Evolutionary conservation across 805 yeast genomes (phyloP).

Genomic region (Wickerhamomyces ciferrii): DNA sequence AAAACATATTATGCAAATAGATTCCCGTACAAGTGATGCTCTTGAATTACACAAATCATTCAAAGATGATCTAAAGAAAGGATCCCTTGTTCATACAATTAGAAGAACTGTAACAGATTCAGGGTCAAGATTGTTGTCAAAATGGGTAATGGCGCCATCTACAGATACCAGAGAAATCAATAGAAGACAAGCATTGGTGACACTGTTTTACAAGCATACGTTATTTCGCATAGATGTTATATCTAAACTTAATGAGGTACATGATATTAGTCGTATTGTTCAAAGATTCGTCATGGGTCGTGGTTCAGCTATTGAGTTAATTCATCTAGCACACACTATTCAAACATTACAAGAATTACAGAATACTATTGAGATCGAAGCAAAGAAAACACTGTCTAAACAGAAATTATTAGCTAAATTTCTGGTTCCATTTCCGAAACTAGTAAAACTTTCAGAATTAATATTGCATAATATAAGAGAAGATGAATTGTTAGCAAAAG

Average conservation of each 20-base stretch:
- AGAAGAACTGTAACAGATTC: slow-evolving; percentile 73
- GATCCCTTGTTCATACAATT: slow-evolving; percentile 67
- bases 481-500: slow-evolving; percentile 24
- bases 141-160: slow-evolving; percentile 82
- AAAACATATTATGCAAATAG: slow-evolving; percentile 63
- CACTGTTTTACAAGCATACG: slow-evolving; percentile 30
- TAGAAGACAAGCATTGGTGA: slow-evolving; percentile 49
- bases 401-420: slow-evolving; percentile 21
- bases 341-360: slow-evolving; percentile 26
- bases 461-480: slow-evolving; percentile 39
- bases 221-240: slow-evolving; percentile 27
- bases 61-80: slow-evolving; percentile 50
- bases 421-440: slow-evolving; percentile 29
- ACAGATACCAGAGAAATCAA: slow-evolving; percentile 50
- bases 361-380: slow-evolving; percentile 5
- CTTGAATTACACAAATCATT: slow-evolving; percentile 64
- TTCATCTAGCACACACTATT: slow-evolving; percentile 38
- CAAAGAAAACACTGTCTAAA: slow-evolving; percentile 20
- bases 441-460: slow-evolving; percentile 33
- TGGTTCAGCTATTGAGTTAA: slow-evolving; percentile 38
- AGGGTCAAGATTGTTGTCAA: slow-evolving; percentile 73
- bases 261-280: slow-evolving; percentile 56
- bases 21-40: slow-evolving; percentile 71
- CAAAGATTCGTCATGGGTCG: slow-evolving; percentile 50
- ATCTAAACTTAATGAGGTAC: slow-evolving; percentile 35